Evolutionary conservation across 1,139 yeast species (phyloP).

Genomic region (Pichia sp.): DNA sequence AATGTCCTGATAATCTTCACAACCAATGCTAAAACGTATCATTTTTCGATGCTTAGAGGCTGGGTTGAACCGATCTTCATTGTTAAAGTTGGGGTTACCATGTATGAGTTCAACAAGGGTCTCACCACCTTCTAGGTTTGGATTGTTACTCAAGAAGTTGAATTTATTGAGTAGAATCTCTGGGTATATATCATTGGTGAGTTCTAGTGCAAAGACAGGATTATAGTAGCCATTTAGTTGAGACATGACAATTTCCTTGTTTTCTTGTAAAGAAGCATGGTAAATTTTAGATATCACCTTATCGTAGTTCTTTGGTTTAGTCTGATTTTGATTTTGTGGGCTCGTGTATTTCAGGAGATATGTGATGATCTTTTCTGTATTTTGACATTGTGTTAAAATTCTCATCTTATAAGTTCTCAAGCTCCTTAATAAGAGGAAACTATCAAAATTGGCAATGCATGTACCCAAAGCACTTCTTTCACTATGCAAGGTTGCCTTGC

Average conservation of each 20-base stretch:
- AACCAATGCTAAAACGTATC: slow-evolving; percentile 73
- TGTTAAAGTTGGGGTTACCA: slow-evolving; percentile 24
- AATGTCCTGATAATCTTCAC: slow-evolving; percentile 69
- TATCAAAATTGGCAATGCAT: slow-evolving; percentile 71
- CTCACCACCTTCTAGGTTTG: slow-evolving; percentile 87
- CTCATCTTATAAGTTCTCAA: slow-evolving; percentile 74
- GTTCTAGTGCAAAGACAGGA: slow-evolving; percentile 70
- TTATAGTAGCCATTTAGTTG: slow-evolving; percentile 65
- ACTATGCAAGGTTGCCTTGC: slow-evolving; percentile 37
- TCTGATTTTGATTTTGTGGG: no score
- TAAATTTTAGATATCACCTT: slow-evolving; percentile 41
- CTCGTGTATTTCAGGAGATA: no score
- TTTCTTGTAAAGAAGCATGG: slow-evolving; percentile 69
- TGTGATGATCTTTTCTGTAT: slow-evolving; percentile 54
- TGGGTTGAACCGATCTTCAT: background rate
- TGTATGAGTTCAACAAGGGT: slow-evolving; percentile 74
- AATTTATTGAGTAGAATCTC: slow-evolving; percentile 55
- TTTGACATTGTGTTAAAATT: slow-evolving; percentile 58
- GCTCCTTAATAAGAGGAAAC: slow-evolving; percentile 69
- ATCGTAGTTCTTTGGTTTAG: slow-evolving; percentile 40
- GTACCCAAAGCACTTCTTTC: slow-evolving; percentile 79
- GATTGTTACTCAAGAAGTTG: slow-evolving; percentile 74
- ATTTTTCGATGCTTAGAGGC: no score
- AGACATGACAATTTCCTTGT: slow-evolving; percentile 38
- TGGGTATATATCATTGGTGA: slow-evolving; percentile 49